Base-by-base conservation (phyloP, 345 rosid genomes). In the Salix arbutifolia region DNA sequence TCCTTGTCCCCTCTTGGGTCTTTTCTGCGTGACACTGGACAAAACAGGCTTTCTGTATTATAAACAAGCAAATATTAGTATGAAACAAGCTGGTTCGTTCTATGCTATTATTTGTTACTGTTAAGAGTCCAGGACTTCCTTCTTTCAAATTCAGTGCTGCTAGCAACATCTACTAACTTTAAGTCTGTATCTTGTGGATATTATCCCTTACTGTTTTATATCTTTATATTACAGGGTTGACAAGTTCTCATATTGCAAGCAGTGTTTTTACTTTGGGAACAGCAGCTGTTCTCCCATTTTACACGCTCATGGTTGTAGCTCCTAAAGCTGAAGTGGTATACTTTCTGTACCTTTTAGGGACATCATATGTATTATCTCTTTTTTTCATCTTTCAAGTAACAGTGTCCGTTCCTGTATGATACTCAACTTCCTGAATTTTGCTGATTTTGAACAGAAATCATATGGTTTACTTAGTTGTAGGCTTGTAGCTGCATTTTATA, bases 301-400 rank as follows among this genome's bases (percentile, higher is more conserved):
- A 95, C 82, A 83, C 94, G 8, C 90, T 95, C 58, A 95, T 95
- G 99, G 91, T 95, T 46, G 82, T 90, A 13, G 99, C 99, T 72
- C 99, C 99, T 11, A 90, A 90, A 76, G 90, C 99, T 42, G 82
- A 90, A 79, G 65, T 93, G 83, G 98, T 93, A 80, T 78, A 87
- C 73, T 74, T 53, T 58, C 26, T 67, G 18, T 1, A 19, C 17
- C 37, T 76, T 13, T 72, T 25, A 83, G 17, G 64, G 73, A 65
- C 56, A 16, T 61, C 21, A 1, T 16, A 5, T 25, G 30, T 31
- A 28, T 8, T 42, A 35, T 50, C 50, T 62, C 18, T 25, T 0
- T 11, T 17, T 42, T 62, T 62, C 25, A 23, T n/a, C 62, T 73
- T 52, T 37, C 14, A 23, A 9, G 26, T 25, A 12, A 38, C 13